These are phyloP conservation scores for Phytophthora sp. DNA, from an alignment of 352 stramenopile genomes.

Conservation along the genomic window DNA sequence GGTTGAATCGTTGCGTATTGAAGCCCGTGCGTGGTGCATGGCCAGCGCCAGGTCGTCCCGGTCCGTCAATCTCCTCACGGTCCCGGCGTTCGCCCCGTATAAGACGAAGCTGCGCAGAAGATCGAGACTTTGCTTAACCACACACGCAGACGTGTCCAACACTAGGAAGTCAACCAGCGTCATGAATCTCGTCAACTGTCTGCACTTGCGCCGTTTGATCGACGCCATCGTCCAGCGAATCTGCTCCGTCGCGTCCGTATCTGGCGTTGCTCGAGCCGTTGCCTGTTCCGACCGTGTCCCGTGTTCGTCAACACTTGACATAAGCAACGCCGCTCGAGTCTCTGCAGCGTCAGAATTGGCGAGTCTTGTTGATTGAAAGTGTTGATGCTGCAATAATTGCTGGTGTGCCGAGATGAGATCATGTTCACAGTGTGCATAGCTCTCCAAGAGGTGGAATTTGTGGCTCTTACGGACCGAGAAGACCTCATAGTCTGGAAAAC, in stretches of 20 bases:
- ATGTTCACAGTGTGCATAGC: slow-evolving; percentile 55
- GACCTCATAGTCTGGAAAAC: slow-evolving; percentile 61
- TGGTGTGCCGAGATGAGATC: slow-evolving; percentile 58
- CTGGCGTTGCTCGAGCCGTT: neutral
- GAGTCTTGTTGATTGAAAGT: slow-evolving; percentile 42
- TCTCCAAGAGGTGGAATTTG: slow-evolving; percentile 66
- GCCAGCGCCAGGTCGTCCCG: slow-evolving; percentile 21
- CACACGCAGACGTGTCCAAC: slow-evolving; percentile 46
- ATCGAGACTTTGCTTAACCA: slow-evolving; percentile 53
- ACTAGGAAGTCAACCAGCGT: slow-evolving; percentile 63
- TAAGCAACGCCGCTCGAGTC: slow-evolving; percentile 26
- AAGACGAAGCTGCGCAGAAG: slow-evolving; percentile 46
- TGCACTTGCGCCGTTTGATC: slow-evolving; percentile 63
- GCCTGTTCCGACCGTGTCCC: slow-evolving; percentile 13
- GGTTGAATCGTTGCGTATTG: too few species aligned
- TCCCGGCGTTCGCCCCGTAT: slow-evolving; percentile 49
- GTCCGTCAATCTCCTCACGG: slow-evolving; percentile 38
- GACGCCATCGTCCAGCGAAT: slow-evolving; percentile 78
- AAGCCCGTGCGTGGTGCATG: slow-evolving; percentile 32
- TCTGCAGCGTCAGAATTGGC: slow-evolving; percentile 17
- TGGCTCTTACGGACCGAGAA: slow-evolving; percentile 64
- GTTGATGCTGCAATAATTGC: slow-evolving; percentile 54
- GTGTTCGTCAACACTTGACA: slow-evolving; percentile 9
- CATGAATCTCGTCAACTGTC: slow-evolving; percentile 62
- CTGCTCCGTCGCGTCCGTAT: slow-evolving; percentile 46